Conservation (phyloP, 2,329 filamentous ascomycete species). For the Xylaria sp. region DNA sequence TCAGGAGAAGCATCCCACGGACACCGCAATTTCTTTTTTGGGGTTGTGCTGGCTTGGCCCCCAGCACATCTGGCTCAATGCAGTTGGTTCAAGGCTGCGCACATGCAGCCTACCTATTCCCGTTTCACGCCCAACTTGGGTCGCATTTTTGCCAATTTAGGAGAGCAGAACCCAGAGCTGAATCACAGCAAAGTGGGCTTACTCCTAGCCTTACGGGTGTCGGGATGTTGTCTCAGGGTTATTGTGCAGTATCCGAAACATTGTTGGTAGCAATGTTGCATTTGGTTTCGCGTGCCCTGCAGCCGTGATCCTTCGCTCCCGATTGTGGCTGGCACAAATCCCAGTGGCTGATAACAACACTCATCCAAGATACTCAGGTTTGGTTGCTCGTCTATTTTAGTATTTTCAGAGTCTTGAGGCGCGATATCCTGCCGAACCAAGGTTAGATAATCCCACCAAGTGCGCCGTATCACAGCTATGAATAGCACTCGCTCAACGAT, state of each 20-base stretch:
- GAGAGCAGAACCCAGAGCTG: neutral
- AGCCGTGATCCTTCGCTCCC: slow-evolving; percentile 27
- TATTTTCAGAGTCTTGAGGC: neutral
- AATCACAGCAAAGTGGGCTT: neutral
- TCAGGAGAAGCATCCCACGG: slow-evolving; percentile 11
- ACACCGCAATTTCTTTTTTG: neutral
- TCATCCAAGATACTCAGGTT: neutral
- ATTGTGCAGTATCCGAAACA: slow-evolving; percentile 16
- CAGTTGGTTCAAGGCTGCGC: slow-evolving; percentile 11
- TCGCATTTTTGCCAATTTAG: slow-evolving; percentile 5
- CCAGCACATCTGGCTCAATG: slow-evolving; percentile 2
- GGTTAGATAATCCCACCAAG: neutral
- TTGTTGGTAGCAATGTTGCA: slow-evolving; percentile 24
- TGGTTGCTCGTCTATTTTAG: neutral
- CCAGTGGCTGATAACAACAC: neutral
- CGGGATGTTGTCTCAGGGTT: slow-evolving; percentile 15
- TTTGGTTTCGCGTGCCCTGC: slow-evolving; percentile 22
- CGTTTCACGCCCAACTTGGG: slow-evolving; percentile 11
- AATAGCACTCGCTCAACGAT: slow-evolving; percentile 7
- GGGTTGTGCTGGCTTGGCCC: neutral
- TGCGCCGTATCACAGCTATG: neutral
- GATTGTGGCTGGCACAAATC: neutral
- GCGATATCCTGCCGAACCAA: neutral
- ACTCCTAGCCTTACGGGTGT: neutral
- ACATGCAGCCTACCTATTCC: neutral